Evolutionary conservation across 2,329 filamentous ascomycete genomes (phyloP), one percentile per base, ranked within the genome.

Genomic region (Setomelanomma holmii): DNA sequence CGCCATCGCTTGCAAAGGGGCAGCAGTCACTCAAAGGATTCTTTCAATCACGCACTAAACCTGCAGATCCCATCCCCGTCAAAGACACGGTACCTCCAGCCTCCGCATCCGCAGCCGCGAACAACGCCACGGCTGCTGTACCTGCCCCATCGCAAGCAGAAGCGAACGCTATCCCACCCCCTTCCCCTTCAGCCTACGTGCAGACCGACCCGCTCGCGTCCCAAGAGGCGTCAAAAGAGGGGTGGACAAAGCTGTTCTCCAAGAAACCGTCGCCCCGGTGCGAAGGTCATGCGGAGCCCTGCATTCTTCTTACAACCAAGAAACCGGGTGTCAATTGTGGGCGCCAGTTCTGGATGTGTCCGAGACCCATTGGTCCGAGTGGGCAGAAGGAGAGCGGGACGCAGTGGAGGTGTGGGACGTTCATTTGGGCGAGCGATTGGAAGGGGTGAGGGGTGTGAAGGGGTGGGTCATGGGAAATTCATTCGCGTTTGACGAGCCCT

Each of bases 331-430:
- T 90, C 57, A 99, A 98, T 67, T 88, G 82, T 58, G 86, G 86
- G 0, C 76, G 86, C 21, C 81, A 82, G 7, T 89, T 89, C 68
- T 89, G 84, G 84, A 86, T 88, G 66, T 89, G 86, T 67, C 72
- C 41, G 12, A 83, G 88, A 35, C 95, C 95, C 4, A 77, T 98
- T 1, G 93, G 92, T 0, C 92, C 92, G 1, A 90, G 88, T 20
- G 95, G 92, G 0, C 85, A 89, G 62, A 95, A 95, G 71, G 93
- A 96, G 74, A 89, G 81, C 53, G 89, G 87, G 2, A 92, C 91
- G 0, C 83, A 95, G 69, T 97, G 93, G 91, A 85, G 91, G 38
- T 98, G 93, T 73, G 80, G 83, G 2, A 96, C 91, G 0, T 97
- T 97, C 64, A 91, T 87, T 39, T 88, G 85, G 85, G 81, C 78